Percentiles rank a stretch among this genome's conserved stretches.
Evolutionary conservation across 2,329 filamentous ascomycete genomes (phyloP).

Genomic region (Aspergillus neotritici): DNA sequence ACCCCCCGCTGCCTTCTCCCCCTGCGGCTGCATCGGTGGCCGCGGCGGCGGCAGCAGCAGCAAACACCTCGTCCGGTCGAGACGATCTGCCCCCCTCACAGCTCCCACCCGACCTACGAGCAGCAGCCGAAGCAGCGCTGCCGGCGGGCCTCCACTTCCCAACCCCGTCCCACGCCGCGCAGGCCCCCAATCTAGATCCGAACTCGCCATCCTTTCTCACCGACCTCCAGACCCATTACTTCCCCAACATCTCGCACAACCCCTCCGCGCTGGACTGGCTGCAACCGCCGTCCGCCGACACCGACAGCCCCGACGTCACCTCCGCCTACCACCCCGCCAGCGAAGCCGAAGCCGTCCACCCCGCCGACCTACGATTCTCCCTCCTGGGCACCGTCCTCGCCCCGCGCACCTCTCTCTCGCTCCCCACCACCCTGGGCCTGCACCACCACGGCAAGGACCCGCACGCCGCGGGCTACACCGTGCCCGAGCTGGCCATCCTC

Average conservation of each 20-base stretch:
- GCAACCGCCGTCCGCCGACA: constrained; percentile 62
- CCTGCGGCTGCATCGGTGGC: not conserved
- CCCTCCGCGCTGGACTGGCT: constrained; percentile 88
- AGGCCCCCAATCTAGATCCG: constrained; percentile 71
- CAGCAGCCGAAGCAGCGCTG: constrained; percentile 35
- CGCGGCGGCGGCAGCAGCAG: constrained; percentile 4
- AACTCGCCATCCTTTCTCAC: constrained; percentile 74
- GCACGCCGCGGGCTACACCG: constrained; percentile 88
- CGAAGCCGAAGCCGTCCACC: constrained; percentile 55
- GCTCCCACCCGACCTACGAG: constrained; percentile 34
- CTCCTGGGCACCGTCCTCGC: constrained; percentile 77
- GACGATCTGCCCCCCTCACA: constrained; percentile 34
- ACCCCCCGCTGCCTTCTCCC: not conserved
- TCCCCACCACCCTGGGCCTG: constrained; percentile 72
- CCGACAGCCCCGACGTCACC: constrained; percentile 56
- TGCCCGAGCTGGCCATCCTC: constrained; percentile 76
- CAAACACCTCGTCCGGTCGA: constrained; percentile 9
- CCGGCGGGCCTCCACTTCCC: constrained; percentile 40
- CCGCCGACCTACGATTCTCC: constrained; percentile 79
- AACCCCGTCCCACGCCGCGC: constrained; percentile 40
- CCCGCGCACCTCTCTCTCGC: constrained; percentile 64
- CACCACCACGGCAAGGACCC: constrained; percentile 93
- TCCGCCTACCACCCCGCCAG: constrained; percentile 79
- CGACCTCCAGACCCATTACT: constrained; percentile 87
- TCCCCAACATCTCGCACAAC: constrained; percentile 78